Evolutionary conservation across 306 rosid genomes (phyloP).

Genomic region (Fragaria ananassa): DNA sequence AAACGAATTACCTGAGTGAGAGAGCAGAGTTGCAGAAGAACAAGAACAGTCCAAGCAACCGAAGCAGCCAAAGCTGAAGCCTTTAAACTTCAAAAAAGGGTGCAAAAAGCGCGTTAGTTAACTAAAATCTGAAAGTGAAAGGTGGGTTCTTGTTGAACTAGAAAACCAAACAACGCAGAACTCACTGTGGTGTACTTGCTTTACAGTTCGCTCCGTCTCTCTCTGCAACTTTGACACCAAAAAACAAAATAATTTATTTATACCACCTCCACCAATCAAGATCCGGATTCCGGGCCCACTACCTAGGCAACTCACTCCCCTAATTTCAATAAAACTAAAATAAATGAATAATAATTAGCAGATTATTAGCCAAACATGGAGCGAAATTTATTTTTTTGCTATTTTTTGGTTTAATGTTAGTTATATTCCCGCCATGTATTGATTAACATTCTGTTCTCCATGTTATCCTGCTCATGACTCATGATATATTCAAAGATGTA

Average conservation of each 20-base stretch:
- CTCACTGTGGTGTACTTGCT: neutral
- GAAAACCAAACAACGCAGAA: neutral
- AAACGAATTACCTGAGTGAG: neutral
- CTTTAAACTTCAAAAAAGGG: neutral
- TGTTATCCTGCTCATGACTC: neutral
- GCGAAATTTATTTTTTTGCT: neutral
- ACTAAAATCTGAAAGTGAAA: neutral
- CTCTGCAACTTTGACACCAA: neutral
- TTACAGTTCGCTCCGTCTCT: neutral
- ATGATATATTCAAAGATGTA: neutral
- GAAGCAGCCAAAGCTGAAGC: neutral
- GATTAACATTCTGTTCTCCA: neutral
- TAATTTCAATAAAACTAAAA: neutral
- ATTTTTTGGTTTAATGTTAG: neutral
- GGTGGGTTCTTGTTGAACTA: neutral
- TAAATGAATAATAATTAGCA: neutral
- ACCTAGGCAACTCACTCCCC: slow-evolving; percentile 8
- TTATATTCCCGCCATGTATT: neutral
- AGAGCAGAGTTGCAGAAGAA: slow-evolving; percentile 1
- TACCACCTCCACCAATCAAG: slow-evolving; percentile 9
- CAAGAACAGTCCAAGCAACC: neutral
- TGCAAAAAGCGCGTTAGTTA: neutral
- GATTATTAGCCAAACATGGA: neutral
- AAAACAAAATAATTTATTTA: slow-evolving; percentile 1
- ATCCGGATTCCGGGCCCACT: slow-evolving; percentile 10